phyloP scores from a whole-genome alignment of 345 rosid species.

The Pelargonium nanum region DNA sequence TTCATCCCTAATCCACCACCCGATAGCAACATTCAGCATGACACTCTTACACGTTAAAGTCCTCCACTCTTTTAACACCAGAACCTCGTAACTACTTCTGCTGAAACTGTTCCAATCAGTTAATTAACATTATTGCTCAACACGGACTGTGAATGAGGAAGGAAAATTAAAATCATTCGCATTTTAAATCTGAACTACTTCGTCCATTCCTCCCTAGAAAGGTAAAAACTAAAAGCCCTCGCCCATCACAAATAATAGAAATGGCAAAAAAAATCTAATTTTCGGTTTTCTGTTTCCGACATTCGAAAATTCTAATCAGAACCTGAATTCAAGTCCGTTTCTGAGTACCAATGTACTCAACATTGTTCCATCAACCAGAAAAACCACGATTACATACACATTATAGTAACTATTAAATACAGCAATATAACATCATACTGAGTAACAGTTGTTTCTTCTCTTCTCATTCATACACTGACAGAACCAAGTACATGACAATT shows the following conservation, averaged over 20 bases:
- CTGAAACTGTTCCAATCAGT: background rate
- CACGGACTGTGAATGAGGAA: too few species aligned
- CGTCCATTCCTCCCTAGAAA: too few species aligned
- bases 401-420: background rate
- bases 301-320: too few species aligned
- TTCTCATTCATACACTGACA: background rate
- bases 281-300: too few species aligned
- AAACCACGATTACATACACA: background rate
- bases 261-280: background rate
- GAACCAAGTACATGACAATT: background rate
- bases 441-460: background rate
- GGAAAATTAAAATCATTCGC: too few species aligned
- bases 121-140: background rate
- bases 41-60: constrained; percentile 20
- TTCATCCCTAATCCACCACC: constrained; percentile 75
- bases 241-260: too few species aligned
- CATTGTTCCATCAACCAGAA: too few species aligned
- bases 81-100: background rate
- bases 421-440: background rate
- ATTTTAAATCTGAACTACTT: too few species aligned
- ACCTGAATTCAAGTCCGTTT: too few species aligned
- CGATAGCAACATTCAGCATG: constrained; percentile 94
- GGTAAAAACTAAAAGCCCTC: background rate
- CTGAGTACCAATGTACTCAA: too few species aligned
- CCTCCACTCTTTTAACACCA: background rate